Evolutionary conservation across 169 alveolate species (phyloP), one percentile per base, ranked within the genome.

Genomic region (Theileria luwenshuni): DNA sequence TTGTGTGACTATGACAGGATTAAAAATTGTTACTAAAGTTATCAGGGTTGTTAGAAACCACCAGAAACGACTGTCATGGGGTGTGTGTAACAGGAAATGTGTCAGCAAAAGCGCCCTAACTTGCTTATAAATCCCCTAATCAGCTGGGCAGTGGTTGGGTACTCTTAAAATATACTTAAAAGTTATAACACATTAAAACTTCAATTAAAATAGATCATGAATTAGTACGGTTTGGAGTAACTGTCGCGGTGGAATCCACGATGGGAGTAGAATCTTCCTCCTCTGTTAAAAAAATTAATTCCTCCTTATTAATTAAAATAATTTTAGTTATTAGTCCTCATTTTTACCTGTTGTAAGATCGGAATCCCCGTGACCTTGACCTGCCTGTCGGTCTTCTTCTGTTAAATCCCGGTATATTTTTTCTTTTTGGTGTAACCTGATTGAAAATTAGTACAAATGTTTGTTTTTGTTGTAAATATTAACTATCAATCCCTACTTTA

Each of bases 391-490:
- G 69, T 13, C 76, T 72, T 45, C 48, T 63, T 32, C 83, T 38
- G 49, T 35, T 35, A 47, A 47, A 59, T 30, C 94, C 94, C 12
- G 96, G 96, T 7, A 93, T 69, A 73, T 93, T 93, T 62, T 92
- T 91, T 32, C 97, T 69, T 69, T 93, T 93, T 8, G 91, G 86
- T 23, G 73, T 84, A 41, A 90, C 94, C 92, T 90, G 42, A 27
- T 38, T 33, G 48, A 7, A 17, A 41, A 32, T 61, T 2, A 30
- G 6, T 23, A 1, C 15, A 19, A 61, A 21, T 21, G 23, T 13
- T 52, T 6, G 23, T 43, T 13, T 43, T 43, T 43, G 15, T 13
- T 13, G 15, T 13, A 43, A 43, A 43, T 43, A 43, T 13, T 13
- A 43, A 43, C n/a, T n/a, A n/a, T 43, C 51, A 43, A 13, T 43